phyloP scores from a whole-genome alignment of 345 rosid species.

The Microcos paniculata region DNA sequence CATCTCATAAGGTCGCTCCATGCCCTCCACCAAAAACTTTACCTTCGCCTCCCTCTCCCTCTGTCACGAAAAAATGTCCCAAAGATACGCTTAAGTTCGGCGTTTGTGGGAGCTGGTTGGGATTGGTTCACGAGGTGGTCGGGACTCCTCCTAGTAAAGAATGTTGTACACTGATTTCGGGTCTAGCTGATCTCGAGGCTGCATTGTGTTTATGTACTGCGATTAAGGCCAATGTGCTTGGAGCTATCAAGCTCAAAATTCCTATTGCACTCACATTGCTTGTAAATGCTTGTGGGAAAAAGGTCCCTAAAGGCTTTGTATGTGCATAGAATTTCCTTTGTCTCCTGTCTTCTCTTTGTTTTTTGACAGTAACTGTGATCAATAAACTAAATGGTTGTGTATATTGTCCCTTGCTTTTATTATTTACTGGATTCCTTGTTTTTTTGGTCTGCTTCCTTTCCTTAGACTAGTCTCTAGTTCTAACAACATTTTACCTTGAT shows the following conservation, averaged over 20 bases:
- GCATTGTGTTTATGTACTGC: conserved; percentile 75
- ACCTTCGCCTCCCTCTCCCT: neutral
- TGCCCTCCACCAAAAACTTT: conserved; percentile 20
- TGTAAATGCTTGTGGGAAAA: conserved; percentile 53
- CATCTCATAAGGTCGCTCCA: conserved; percentile 21
- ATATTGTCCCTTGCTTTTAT: neutral
- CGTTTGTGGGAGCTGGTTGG: conserved; percentile 81
- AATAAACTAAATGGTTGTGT: neutral
- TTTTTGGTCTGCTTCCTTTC: no score
- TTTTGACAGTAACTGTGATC: neutral
- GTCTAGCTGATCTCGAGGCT: conserved; percentile 87
- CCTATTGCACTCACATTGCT: conserved; percentile 50
- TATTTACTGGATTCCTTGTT: neutral
- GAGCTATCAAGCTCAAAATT: conserved; percentile 34
- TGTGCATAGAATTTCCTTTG: conserved; percentile 21
- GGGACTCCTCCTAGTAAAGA: conserved; percentile 72
- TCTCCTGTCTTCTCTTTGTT: neutral
- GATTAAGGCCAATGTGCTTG: conserved; percentile 58
- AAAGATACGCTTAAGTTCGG: conserved; percentile 64
- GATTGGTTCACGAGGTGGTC: conserved; percentile 56
- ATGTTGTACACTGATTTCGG: conserved; percentile 64
- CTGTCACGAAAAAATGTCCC: conserved; percentile 43
- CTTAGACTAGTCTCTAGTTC: no score
- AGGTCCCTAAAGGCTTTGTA: conserved; percentile 47
- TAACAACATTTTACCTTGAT: no score